phyloP scores from a whole-genome alignment of 805 yeast species.

The Pichia pseudocactophila region DNA sequence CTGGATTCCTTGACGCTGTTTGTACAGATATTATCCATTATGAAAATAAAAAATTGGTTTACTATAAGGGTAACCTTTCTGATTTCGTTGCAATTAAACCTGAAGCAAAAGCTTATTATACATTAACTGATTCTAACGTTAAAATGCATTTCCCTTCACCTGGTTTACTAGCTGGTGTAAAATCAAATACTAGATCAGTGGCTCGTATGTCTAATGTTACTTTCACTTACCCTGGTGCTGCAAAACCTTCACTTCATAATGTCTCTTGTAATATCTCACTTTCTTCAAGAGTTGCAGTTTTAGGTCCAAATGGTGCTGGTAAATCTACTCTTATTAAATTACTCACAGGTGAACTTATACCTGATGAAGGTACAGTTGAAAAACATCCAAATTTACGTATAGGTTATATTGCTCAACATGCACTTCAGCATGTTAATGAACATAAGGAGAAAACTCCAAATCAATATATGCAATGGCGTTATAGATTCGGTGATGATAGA shows the following conservation, averaged over 20 bases:
- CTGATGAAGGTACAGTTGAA: constrained; percentile 83
- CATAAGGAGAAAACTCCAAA: constrained; percentile 97
- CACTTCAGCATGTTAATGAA: constrained; percentile 92
- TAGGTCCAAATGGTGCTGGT: constrained; percentile 99
- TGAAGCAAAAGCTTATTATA: constrained; percentile 93
- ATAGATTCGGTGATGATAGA: constrained; percentile 95
- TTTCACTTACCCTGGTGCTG: constrained; percentile 82
- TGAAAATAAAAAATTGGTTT: constrained; percentile 88
- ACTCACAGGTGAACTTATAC: constrained; percentile 85
- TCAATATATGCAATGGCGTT: constrained; percentile 97
- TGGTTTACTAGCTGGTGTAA: constrained; percentile 94
- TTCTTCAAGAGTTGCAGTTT: constrained; percentile 93
- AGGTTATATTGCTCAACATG: constrained; percentile 98
- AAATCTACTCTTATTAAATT: constrained; percentile 91
- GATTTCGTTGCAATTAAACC: constrained; percentile 88
- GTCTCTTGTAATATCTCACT: constrained; percentile 88
- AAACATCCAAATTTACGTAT: constrained; percentile 97
- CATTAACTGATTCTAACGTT: constrained; percentile 84
- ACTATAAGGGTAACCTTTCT: constrained; percentile 92
- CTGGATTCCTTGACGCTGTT: constrained; percentile 89
- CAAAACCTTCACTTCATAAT: constrained; percentile 67
- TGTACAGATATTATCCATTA: constrained; percentile 96
- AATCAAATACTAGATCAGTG: constrained; percentile 89
- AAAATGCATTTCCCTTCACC: constrained; percentile 99
- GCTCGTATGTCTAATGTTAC: constrained; percentile 65